Percentiles rank a stretch among this genome's conserved stretches.
Conservation (phyloP, 176 grass and related monocot genomes). For the Melocanna baccifera region DNA sequence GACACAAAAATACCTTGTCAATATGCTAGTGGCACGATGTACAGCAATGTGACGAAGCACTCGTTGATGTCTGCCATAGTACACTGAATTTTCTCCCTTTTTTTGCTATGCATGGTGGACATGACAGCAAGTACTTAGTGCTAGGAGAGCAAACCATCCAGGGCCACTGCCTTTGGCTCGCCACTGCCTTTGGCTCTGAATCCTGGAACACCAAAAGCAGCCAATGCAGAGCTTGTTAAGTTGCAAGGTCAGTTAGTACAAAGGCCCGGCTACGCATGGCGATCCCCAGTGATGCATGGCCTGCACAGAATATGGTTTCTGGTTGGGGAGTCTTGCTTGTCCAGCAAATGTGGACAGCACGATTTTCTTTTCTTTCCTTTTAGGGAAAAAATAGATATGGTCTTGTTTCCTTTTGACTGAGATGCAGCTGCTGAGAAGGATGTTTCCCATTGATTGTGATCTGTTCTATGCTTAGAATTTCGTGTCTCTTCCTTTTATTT, state of each 20-base stretch:
- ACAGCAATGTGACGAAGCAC: conserved; percentile 17
- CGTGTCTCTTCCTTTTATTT: neutral
- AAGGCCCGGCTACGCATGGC: neutral
- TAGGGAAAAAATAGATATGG: neutral
- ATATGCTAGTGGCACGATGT: conserved; percentile 14
- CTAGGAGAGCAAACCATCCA: conserved; percentile 20
- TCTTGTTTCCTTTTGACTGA: neutral
- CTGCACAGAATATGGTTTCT: conserved; percentile 22
- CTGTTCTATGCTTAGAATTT: neutral
- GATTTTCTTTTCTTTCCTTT: neutral
- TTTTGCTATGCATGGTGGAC: conserved; percentile 11
- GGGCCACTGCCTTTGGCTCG: conserved; percentile 43
- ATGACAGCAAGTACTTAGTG: conserved; percentile 12
- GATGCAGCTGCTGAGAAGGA: neutral
- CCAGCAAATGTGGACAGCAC: conserved; percentile 30
- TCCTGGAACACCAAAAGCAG: conserved; percentile 58
- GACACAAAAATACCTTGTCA: neutral
- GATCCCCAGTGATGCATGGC: neutral
- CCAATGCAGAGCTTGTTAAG: conserved; percentile 42
- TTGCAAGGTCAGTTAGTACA: conserved; percentile 28
- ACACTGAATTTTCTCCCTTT: conserved; percentile 18
- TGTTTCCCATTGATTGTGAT: neutral
- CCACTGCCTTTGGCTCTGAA: conserved; percentile 45
- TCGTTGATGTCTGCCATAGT: conserved; percentile 42
- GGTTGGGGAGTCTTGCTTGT: conserved; percentile 22